A percentile compares a stretch with the other conserved stretches of the same genome.
Conservation (phyloP, 176 grass and related monocot genomes). For the Guadua angustifolia region DNA sequence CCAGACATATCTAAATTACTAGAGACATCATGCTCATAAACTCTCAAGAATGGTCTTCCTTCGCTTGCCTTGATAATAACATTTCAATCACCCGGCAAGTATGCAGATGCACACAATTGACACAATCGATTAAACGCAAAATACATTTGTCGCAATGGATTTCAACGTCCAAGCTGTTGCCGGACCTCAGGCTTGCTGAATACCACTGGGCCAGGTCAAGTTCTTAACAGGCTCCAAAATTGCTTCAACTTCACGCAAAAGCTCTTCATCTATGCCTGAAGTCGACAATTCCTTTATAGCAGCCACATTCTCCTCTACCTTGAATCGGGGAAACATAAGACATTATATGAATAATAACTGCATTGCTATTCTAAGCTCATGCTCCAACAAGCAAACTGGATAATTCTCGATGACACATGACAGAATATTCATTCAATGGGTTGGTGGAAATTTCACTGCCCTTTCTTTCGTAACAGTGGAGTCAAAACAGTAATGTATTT, state of each 20-base stretch:
- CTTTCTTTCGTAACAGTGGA: background rate
- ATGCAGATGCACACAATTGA: background rate
- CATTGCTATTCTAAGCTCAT: background rate
- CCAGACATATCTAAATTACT: background rate
- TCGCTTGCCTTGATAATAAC: background rate
- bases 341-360: background rate
- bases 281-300: conserved; percentile 63
- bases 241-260: conserved; percentile 70
- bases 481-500: background rate
- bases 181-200: conserved; percentile 55
- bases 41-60: background rate
- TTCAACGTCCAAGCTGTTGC: background rate
- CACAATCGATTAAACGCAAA: background rate
- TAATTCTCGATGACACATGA: background rate
- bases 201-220: conserved; percentile 83
- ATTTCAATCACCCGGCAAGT: conserved; percentile 4
- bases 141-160: background rate
- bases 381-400: background rate
- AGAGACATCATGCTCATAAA: background rate
- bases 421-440: background rate
- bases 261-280: conserved; percentile 73
- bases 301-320: conserved; percentile 92
- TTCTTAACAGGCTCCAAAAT: conserved; percentile 84
- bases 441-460: background rate
- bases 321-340: conserved; percentile 26